A percentile compares a stretch with the other conserved stretches of the same genome.
Evolutionary conservation across 2,329 filamentous ascomycete species (phyloP).

Genomic region (Davidsoniella neocaledoniae): DNA sequence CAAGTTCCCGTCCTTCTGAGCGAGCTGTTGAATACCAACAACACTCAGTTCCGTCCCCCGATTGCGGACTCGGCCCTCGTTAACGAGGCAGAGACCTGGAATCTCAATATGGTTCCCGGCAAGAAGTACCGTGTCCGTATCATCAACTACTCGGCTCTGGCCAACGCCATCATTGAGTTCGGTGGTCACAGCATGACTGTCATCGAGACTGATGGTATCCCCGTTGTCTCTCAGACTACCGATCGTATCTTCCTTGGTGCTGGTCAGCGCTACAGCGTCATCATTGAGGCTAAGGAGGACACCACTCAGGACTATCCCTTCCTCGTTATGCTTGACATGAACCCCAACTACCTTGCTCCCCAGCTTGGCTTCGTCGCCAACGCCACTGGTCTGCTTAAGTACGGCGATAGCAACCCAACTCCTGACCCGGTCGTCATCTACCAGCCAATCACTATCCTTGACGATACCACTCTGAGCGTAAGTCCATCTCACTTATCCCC

Average conservation of each 20-base stretch:
- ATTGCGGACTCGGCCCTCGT: constrained; percentile 34
- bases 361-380: constrained; percentile 22
- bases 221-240: constrained; percentile 21
- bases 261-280: constrained; percentile 31
- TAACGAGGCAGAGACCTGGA: constrained; percentile 27
- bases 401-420: constrained; percentile 17
- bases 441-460: constrained; percentile 48
- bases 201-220: constrained; percentile 28
- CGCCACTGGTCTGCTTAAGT: constrained; percentile 28
- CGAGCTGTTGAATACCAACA: constrained; percentile 28
- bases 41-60: constrained; percentile 34
- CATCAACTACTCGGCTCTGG: constrained; percentile 29
- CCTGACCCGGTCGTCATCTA: constrained; percentile 19
- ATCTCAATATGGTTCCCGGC: constrained; percentile 4
- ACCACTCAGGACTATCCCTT: constrained; percentile 27
- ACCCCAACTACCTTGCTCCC: constrained; percentile 20
- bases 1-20: constrained; percentile 31
- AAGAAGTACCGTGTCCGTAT: constrained; percentile 30
- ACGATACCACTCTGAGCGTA: constrained; percentile 49
- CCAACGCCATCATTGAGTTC: constrained; percentile 27
- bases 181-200: constrained; percentile 27
- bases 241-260: constrained; percentile 26
- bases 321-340: constrained; percentile 27
- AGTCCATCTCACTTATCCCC: constrained; percentile 15
- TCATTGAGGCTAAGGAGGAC: constrained; percentile 24